Evolutionary conservation across 257 asterid genomes (phyloP).

Genomic region (Nicotiana benthamiana): DNA sequence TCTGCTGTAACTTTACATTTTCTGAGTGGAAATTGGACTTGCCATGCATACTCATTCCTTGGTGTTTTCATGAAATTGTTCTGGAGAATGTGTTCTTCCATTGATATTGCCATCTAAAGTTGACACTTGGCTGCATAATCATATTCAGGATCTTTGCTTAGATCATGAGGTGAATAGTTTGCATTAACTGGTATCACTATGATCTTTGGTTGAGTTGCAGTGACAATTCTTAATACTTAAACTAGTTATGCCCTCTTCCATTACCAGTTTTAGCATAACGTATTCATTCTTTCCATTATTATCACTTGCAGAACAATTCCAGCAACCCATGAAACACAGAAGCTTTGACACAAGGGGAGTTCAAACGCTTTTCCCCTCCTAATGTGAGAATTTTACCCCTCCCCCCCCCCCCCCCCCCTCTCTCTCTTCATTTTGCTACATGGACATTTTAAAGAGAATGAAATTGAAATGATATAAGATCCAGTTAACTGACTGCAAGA

Average conservation of each 20-base stretch:
- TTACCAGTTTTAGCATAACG: not conserved
- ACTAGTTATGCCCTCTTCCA: not conserved
- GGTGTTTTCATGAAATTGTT: not conserved
- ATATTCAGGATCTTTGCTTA: not conserved
- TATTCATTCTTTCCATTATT: not conserved
- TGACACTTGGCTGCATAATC: not conserved
- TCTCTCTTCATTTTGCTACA: too few relatives aligned
- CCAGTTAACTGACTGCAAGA: too few relatives aligned
- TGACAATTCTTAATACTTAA: not conserved
- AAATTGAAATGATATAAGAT: too few relatives aligned
- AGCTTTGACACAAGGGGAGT: not conserved
- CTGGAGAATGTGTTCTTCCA: not conserved
- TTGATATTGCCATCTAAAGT: not conserved
- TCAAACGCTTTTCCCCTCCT: not conserved
- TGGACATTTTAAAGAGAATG: too few relatives aligned
- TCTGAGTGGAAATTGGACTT: not conserved
- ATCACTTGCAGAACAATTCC: constrained; percentile 38
- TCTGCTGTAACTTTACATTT: not conserved
- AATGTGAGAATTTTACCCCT: not conserved
- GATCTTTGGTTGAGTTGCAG: not conserved
- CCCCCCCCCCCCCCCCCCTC: too few relatives aligned
- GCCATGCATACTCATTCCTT: not conserved
- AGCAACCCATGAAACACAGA: constrained; percentile 23
- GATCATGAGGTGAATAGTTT: not conserved
- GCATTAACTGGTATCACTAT: not conserved